Percentiles rank a stretch among this genome's conserved stretches.
These are phyloP conservation scores for Fusarium duplospermum DNA, from an alignment of 2,329 filamentous ascomycete species.

Conservation along the genomic window DNA sequence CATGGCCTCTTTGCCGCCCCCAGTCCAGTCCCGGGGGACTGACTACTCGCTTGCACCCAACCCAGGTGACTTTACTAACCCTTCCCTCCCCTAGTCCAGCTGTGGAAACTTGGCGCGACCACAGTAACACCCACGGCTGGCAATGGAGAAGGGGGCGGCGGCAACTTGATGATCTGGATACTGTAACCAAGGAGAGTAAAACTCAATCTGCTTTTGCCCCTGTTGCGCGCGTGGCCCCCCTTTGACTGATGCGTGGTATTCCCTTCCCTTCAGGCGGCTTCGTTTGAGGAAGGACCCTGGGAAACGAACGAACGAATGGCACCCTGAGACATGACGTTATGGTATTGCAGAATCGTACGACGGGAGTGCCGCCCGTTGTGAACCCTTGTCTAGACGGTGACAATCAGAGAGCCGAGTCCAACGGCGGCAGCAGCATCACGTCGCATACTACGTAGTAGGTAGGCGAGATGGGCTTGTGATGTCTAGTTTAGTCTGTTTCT, in stretches of 20 bases:
- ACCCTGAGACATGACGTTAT: constrained; percentile 34
- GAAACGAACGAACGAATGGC: neutral
- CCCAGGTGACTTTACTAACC: constrained; percentile 9
- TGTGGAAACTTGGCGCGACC: neutral
- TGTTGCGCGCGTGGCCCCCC: neutral
- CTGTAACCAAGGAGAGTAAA: constrained; percentile 13
- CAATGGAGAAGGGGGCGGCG: neutral
- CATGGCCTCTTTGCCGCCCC: neutral
- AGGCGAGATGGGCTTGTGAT: neutral
- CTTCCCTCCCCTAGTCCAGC: neutral
- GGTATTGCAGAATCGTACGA: constrained; percentile 37
- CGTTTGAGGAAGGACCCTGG: constrained; percentile 8
- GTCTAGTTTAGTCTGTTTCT: neutral
- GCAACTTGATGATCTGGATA: constrained; percentile 23
- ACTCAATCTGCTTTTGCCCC: neutral
- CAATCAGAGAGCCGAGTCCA: constrained; percentile 3
- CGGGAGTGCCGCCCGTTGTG: neutral
- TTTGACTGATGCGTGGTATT: neutral
- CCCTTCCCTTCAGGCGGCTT: neutral
- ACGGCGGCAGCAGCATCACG: constrained; percentile 18
- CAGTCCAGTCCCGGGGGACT: neutral
- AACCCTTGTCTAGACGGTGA: constrained; percentile 16
- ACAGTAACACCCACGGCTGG: neutral
- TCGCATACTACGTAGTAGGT: constrained; percentile 9
- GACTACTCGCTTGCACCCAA: neutral